Conservation (phyloP, 805 yeast genomes). For the Metschnikowia colocasiae region DNA sequence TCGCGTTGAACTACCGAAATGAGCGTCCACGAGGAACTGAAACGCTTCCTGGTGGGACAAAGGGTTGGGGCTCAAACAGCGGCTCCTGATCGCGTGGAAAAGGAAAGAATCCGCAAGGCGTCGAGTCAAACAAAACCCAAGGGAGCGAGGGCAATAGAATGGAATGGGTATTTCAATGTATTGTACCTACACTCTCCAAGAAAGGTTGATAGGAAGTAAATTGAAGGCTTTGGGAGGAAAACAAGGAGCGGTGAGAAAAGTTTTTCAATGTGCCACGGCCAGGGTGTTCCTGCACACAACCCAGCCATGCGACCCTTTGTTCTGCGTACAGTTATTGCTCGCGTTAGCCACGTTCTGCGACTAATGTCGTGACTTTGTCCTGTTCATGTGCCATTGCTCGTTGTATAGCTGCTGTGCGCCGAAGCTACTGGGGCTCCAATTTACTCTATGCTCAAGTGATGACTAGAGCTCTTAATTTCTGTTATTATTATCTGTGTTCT, state of each 20-base stretch:
- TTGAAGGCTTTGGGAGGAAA: slow-evolving; percentile 1
- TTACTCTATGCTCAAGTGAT: no score
- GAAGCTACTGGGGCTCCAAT: no score
- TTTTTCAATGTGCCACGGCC: slow-evolving; percentile 1
- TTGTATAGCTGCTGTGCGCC: no score
- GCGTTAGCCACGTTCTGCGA: not conserved
- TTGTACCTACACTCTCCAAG: slow-evolving; percentile 7
- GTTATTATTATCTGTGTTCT: no score
- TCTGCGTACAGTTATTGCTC: not conserved
- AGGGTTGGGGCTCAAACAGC: slow-evolving; percentile 7
- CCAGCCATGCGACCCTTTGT: not conserved
- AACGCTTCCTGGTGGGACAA: slow-evolving; percentile 5
- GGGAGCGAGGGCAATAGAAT: slow-evolving; percentile 6
- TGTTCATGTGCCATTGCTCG: no score
- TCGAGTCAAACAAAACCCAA: slow-evolving; percentile 5
- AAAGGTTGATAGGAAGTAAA: slow-evolving; percentile 5
- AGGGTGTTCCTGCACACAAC: not conserved
- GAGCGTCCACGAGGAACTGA: slow-evolving; percentile 2
- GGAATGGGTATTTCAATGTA: slow-evolving; percentile 4
- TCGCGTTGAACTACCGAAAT: slow-evolving; percentile 19
- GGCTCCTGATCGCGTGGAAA: not conserved
- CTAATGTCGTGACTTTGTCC: not conserved
- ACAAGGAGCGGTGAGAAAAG: slow-evolving; percentile 1
- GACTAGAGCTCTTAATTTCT: no score
- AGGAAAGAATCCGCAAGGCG: slow-evolving; percentile 1